phyloP scores from a whole-genome alignment of 108 stramenopile genomes.

The Fistulifera solaris region DNA sequence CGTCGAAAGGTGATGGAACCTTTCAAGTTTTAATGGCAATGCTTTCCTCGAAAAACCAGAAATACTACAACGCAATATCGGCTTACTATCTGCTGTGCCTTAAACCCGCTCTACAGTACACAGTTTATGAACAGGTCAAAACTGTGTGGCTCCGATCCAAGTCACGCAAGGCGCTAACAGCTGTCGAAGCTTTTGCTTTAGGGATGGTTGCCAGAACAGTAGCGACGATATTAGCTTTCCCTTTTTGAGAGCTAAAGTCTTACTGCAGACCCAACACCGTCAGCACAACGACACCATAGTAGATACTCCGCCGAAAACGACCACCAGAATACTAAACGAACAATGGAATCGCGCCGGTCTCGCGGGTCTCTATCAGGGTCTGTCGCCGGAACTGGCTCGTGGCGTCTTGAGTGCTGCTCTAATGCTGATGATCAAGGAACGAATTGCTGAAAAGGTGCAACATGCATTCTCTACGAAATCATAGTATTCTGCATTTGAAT shows the following conservation, averaged over 20 bases:
- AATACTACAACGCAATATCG: constrained; percentile 84
- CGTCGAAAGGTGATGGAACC: constrained; percentile 25
- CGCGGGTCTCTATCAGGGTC: constrained; percentile 57
- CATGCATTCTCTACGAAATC: background rate
- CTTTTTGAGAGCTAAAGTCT: constrained; percentile 80
- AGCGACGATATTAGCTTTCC: constrained; percentile 82
- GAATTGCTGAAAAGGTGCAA: background rate
- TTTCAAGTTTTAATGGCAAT: constrained; percentile 47
- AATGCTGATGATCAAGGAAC: constrained; percentile 10
- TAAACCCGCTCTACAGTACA: constrained; percentile 91
- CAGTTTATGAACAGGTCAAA: constrained; percentile 86
- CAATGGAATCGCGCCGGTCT: constrained; percentile 38
- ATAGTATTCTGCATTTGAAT: too few relatives aligned
- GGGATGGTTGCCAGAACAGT: constrained; percentile 83
- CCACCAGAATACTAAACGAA: constrained; percentile 19
- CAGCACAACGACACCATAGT: constrained; percentile 1
- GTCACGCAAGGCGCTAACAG: constrained; percentile 27
- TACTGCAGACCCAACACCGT: constrained; percentile 50
- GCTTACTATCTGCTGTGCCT: constrained; percentile 83
- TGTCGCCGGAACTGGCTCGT: constrained; percentile 82
- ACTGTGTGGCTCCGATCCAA: constrained; percentile 16
- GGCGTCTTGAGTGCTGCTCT: constrained; percentile 80
- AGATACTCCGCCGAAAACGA: constrained; percentile 9
- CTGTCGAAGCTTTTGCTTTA: constrained; percentile 77
- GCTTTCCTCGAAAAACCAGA: constrained; percentile 41